Conservation (phyloP, 768 basidiomycete genomes). For the Boletus rubescentipes region DNA sequence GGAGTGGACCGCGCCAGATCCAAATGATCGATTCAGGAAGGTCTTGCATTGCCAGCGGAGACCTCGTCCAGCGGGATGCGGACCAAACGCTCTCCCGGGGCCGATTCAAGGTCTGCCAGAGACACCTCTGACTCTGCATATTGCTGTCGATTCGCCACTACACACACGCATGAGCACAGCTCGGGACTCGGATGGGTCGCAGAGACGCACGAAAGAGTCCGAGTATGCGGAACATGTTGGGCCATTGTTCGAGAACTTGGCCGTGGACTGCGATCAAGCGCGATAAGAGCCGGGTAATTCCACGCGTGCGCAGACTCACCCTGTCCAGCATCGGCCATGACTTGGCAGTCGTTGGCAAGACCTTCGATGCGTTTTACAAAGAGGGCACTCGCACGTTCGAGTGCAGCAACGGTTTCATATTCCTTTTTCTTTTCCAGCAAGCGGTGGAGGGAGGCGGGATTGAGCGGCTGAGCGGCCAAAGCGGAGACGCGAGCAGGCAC, state of each 20-base stretch:
- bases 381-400: constrained; percentile 61
- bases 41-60: constrained; percentile 29
- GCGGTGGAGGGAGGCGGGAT: constrained; percentile 51
- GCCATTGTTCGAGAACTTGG: constrained; percentile 78
- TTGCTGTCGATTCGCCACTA: constrained; percentile 52
- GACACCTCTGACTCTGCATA: constrained; percentile 28
- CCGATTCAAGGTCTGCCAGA: constrained; percentile 10
- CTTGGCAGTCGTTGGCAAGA: constrained; percentile 68
- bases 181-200: not conserved
- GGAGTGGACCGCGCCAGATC: not conserved
- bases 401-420: constrained; percentile 68
- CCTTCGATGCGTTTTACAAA: constrained; percentile 69
- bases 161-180: not conserved
- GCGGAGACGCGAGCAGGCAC: constrained; percentile 49
- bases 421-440: constrained; percentile 81
- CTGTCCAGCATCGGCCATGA: constrained; percentile 76
- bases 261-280: constrained; percentile 54
- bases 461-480: too few relatives aligned
- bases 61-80: constrained; percentile 74
- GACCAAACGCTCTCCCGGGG: constrained; percentile 60
- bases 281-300: not conserved
- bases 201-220: constrained; percentile 59
- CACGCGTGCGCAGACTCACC: constrained; percentile 38
- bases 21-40: constrained; percentile 5
- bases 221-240: constrained; percentile 78